These are phyloP conservation scores for Raphanus sativus DNA, from an alignment of 345 rosid species.

Conservation along the genomic window DNA sequence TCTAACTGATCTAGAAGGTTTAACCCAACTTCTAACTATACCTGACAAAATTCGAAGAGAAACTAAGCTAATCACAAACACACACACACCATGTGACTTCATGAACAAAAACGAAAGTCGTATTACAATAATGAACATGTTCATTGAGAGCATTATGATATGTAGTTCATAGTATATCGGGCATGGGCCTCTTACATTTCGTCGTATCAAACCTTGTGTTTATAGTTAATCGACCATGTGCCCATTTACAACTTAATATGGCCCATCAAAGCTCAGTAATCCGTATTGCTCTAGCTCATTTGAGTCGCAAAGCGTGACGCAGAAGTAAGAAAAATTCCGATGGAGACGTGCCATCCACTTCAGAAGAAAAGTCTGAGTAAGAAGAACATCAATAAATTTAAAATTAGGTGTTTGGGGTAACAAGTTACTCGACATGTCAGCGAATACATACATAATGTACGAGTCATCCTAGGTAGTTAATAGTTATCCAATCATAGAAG, in stretches of 20 bases:
- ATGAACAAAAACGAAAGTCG: too few relatives aligned
- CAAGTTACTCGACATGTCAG: not conserved
- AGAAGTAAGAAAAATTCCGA: not conserved
- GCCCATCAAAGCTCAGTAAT: not conserved
- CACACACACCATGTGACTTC: too few relatives aligned
- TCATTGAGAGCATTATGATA: not conserved
- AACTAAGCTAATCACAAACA: too few relatives aligned
- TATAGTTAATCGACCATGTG: not conserved
- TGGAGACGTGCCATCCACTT: not conserved
- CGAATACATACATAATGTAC: not conserved
- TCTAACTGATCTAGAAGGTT: too few relatives aligned
- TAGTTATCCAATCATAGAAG: not conserved
- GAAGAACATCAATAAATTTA: not conserved
- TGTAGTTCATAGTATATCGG: not conserved
- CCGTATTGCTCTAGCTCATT: not conserved
- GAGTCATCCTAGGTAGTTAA: not conserved
- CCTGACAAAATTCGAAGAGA: too few relatives aligned
- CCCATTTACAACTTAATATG: not conserved
- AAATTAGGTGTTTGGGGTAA: too few relatives aligned
- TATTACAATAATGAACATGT: too few relatives aligned
- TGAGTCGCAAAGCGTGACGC: not conserved
- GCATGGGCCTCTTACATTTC: not conserved
- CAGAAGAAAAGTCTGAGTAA: not conserved
- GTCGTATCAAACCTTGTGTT: not conserved
- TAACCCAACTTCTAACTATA: too few relatives aligned